Base-by-base conservation (phyloP, 768 basidiomycete species). In the Xanthoconium stramineum region DNA sequence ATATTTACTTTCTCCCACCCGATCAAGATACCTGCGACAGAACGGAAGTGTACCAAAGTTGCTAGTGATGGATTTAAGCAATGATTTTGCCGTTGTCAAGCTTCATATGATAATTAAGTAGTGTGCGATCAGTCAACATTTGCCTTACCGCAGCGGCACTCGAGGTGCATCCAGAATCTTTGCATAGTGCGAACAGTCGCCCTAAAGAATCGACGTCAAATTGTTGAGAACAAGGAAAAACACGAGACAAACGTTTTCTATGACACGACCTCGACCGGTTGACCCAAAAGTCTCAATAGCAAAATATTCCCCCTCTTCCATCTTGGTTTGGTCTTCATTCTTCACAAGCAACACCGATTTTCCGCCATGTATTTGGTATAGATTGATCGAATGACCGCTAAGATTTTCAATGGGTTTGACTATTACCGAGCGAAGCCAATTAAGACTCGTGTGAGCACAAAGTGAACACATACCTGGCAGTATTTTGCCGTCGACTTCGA, bases 231-330 rank as follows among this genome's bases (percentile, higher is more conserved):
- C 19, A 20, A 35, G 20, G 36, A 33, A 32, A 45, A 60, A 19
- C 6, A 32, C 42, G 14, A 67, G 76, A 64, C 59, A 10, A 62
- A 91, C 92, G 58, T 80, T 81, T 65, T 98, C 96, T 15, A 91
- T 79, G 20, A 97, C 91, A 28, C 84, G 79, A 9, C 95, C 97
- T 40, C 88, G 80, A 15, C 97, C 96, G 0, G 96, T 98, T n/a
- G 90, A 91, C 12, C 97, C 97, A 70, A 99, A 99, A 2, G 97
- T 99, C 73, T 99, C 97, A 53, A 99, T 96, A 10, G 97, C 97
- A 70, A 92, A 99, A 69, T 98, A 98, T 66, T 98, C 97, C 39
- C 95, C 97, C 73, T 99, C 97, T 68, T 98, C 97, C 97, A 99
- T 99, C 75, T 92, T 96, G 14, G 89, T 92, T 58, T 88, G 84